Evolutionary conservation across 108 stramenopile genomes (phyloP).

Genomic region (Asterionellopsis glacialis): DNA sequence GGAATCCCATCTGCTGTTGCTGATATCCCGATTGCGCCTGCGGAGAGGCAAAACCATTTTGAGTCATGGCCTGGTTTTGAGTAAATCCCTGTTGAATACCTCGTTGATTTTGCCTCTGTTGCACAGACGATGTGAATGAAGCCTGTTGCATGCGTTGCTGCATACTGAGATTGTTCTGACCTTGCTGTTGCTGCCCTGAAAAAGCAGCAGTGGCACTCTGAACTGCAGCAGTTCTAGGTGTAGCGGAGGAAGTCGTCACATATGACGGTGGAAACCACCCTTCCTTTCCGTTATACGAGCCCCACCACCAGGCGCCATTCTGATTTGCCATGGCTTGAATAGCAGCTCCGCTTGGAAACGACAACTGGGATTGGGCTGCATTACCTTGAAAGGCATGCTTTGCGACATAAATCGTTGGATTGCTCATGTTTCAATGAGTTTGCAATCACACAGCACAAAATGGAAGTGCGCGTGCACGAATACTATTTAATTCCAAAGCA

Average conservation of each 20-base stretch:
- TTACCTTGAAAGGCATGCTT: constrained; percentile 81
- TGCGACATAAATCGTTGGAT: constrained; percentile 34
- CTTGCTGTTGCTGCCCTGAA: constrained; percentile 23
- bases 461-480: too few species aligned
- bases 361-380: constrained; percentile 63
- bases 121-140: constrained; percentile 41
- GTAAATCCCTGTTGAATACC: constrained; percentile 6
- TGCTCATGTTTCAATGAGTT: too few species aligned
- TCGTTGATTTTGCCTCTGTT: constrained; percentile 27
- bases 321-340: constrained; percentile 61
- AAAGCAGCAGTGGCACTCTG: constrained; percentile 6
- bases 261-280: constrained; percentile 87
- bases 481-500: too few species aligned
- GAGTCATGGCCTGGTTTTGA: constrained; percentile 15
- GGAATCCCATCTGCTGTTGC: constrained; percentile 13
- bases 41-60: constrained; percentile 8
- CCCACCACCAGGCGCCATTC: constrained; percentile 87
- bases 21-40: constrained; percentile 13
- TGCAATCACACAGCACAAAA: too few species aligned
- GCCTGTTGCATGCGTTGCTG: constrained; percentile 65
- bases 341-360: constrained; percentile 57
- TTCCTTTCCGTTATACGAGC: constrained; percentile 53
- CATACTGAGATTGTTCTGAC: constrained; percentile 26
- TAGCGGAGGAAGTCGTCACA: constrained; percentile 32
- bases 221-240: constrained; percentile 10